Base-by-base conservation (phyloP, 768 basidiomycete genomes). In the Lentinula detonsa region DNA sequence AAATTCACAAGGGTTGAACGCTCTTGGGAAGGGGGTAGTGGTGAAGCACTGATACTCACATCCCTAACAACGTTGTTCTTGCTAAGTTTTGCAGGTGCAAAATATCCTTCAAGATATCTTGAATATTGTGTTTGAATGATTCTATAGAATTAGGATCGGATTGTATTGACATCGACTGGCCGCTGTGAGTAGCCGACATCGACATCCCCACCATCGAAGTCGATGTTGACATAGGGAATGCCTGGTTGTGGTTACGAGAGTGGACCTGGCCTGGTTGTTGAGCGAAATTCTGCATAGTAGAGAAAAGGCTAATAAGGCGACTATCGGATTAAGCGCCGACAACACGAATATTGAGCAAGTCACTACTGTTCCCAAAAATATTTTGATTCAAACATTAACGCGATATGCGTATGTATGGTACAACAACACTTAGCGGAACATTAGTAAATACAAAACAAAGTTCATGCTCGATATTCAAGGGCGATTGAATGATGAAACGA, bases 51-150 rank as follows among this genome's bases (percentile, higher is more conserved):
- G 15, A 18, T 10, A 49, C 57, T 28, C 18, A 59, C 57, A 59
- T 59, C 33, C 45, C 57, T 7, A 21, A 3, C 10, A 59, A 49
- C 28, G 57, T 39, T n/a, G 21, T 46, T 45, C 57, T 46, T 11
- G 57, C 57, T 3, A 59, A n/a, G 21, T 50, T 50, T 28, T 59
- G 57, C 40, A 59, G 33, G 16, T 50, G 28, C 16, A 59, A 18
- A 11, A 59, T 45, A 39, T 33, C 46, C 33, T 59, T 45, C 21
- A 59, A 42, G 15, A 50, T 59, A 45, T 48, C 34, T 23, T 59
- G 57, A 28, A 59, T 59, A 37, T 50, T 59, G n/a, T 48, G 57
- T 45, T 59, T 59, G 57, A 59, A 59, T 21, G 46, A 6, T 23
- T 43, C 43, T 33, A 50, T 33, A 34, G 57, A 59, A 21, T 59